Conservation (phyloP, 1,139 yeast genomes). For the Geotrichum macrosporum region DNA sequence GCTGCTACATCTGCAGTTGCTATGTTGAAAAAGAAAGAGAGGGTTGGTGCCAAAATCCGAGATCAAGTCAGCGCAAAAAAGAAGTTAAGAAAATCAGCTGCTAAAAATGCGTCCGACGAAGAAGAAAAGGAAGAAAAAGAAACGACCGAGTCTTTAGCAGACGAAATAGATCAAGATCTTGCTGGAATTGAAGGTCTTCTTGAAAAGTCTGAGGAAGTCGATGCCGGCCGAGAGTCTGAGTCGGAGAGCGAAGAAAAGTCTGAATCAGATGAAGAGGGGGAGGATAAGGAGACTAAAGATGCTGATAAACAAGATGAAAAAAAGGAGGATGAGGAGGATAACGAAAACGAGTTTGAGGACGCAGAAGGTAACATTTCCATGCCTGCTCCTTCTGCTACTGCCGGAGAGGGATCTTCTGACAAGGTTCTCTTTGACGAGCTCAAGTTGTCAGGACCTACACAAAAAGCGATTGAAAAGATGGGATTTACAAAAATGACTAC, state of each 20-base stretch:
- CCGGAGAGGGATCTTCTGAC: constrained; percentile 22
- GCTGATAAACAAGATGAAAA: constrained; percentile 28
- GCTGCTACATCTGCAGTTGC: constrained; percentile 1
- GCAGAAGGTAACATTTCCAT: constrained; percentile 27
- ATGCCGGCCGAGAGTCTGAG: constrained; percentile 26
- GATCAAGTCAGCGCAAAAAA: constrained; percentile 5
- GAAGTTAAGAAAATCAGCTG: neutral
- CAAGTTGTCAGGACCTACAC: constrained; percentile 73
- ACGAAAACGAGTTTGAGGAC: constrained; percentile 26
- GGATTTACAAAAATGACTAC: constrained; percentile 88
- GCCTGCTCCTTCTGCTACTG: constrained; percentile 29
- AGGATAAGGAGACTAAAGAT: constrained; percentile 26
- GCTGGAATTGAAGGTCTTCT: constrained; percentile 28
- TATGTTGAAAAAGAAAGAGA: constrained; percentile 5
- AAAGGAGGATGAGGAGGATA: constrained; percentile 26
- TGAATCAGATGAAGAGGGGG: constrained; percentile 29
- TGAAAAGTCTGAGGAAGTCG: constrained; percentile 25
- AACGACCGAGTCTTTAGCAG: constrained; percentile 28
- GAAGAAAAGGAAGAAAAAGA: constrained; percentile 21
- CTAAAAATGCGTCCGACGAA: constrained; percentile 4
- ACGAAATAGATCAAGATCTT: constrained; percentile 30
- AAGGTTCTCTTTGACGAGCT: constrained; percentile 48
- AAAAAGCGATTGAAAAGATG: constrained; percentile 75
- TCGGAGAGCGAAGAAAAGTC: constrained; percentile 27
- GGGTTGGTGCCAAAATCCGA: constrained; percentile 1